Percentiles rank a stretch among this genome's conserved stretches.
phyloP scores from a whole-genome alignment of 805 yeast genomes.

The Vanderwaltozyma verrucispora region DNA sequence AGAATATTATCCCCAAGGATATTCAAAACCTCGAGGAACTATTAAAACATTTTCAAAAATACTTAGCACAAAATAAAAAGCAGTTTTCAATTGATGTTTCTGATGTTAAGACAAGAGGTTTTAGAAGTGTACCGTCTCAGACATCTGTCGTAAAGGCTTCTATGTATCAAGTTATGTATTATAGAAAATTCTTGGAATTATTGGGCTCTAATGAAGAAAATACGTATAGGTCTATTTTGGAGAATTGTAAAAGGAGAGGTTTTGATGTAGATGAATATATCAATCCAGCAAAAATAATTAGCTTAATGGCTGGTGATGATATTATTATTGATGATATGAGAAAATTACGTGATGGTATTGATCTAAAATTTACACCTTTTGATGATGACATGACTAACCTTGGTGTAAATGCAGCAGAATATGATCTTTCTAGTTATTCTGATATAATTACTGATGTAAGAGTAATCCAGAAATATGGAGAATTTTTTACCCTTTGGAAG shows the following conservation, averaged over 20 bases:
- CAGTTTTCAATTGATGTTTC: conserved; percentile 27
- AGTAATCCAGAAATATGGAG: conserved; percentile 13
- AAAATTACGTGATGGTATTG: conserved; percentile 36
- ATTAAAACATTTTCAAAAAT: too few species aligned
- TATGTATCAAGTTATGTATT: conserved; percentile 51
- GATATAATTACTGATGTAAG: conserved; percentile 7
- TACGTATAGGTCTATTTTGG: conserved; percentile 35
- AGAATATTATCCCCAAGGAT: too few species aligned
- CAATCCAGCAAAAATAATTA: conserved; percentile 31
- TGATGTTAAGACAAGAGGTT: conserved; percentile 55
- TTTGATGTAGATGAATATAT: conserved; percentile 42
- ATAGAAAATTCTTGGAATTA: conserved; percentile 38
- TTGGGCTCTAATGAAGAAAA: conserved; percentile 21
- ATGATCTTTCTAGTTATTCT: conserved; percentile 12
- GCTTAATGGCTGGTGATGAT: conserved; percentile 31
- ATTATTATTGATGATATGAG: conserved; percentile 35
- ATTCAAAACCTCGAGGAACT: neutral
- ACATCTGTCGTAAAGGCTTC: conserved; percentile 39
- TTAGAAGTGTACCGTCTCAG: conserved; percentile 38
- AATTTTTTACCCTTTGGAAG: conserved; percentile 37
- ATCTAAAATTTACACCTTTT: conserved; percentile 33
- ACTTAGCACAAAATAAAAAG: neutral
- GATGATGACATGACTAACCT: conserved; percentile 18
- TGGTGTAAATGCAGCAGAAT: neutral
- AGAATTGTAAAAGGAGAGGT: conserved; percentile 38